Evolutionary conservation across 208 protist genomes (phyloP), one percentile per base, ranked within the genome.

Genomic region (Leishmania turanica): DNA sequence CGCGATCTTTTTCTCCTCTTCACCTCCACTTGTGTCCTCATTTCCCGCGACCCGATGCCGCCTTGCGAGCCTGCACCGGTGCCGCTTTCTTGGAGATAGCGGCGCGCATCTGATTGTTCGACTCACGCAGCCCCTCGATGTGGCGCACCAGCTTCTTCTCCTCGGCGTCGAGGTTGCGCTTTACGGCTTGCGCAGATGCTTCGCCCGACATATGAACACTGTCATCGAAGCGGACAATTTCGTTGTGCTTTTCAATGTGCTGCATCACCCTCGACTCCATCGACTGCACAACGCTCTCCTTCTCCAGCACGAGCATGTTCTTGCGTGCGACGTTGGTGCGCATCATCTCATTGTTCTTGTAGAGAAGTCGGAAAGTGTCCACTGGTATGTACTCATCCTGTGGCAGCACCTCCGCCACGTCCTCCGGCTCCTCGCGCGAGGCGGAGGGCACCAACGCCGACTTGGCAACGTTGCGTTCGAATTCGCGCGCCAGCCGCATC

Each of bases 261-360:
- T 86, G 84, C 11, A 78, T 65, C 77, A 97, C 56, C 77, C 92
- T 96, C 66, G 91, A 90, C 69, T 97, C 92, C 53, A 97, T 85
- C 31, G 94, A 88, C 71, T 97, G 85, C 81, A 98, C 88, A 15
- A 88, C 91, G 66, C 85, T 89, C 79, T 97, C 94, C 88, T 97
- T 97, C 85, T 98, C 95, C 27, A 97, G 83, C 75, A 96, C 92
- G 47, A 98, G 83, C 91, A 98, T 96, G 80, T 97, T 95, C 87
- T 97, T 98, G 69, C 94, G 93, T 24, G 90, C 90, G 70, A 97
- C 89, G 74, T 84, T 95, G 27, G 87, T 91, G 72, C 88, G 84
- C 90, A 97, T 92, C 88, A 92, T 90, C 77, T 96, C 92, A 53
- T 95, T 94, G 85, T 96, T 94, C 84, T 96, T 94, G 80, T 91